phyloP scores from a whole-genome alignment of 148 eudicot genomes.

The Polygonum maritimum region DNA sequence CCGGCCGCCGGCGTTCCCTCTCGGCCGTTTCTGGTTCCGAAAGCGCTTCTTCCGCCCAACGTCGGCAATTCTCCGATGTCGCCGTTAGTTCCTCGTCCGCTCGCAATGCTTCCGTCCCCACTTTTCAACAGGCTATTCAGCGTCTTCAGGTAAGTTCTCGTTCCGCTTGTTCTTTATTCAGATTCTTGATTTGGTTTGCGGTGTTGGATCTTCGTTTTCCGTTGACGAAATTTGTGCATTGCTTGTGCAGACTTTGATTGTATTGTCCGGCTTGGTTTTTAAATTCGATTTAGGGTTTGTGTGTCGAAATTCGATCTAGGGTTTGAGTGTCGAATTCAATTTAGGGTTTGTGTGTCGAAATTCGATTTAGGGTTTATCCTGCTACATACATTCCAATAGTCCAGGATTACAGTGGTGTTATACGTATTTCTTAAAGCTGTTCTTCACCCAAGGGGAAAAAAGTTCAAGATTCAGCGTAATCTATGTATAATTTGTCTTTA shows the following conservation, averaged over 20 bases:
- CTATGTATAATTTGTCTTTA: not conserved
- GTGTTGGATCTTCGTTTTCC: not conserved
- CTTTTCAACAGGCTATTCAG: constrained; percentile 97
- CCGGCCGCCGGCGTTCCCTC: constrained; percentile 24
- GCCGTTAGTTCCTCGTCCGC: constrained; percentile 18
- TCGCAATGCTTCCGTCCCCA: constrained; percentile 33
- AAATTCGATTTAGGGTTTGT: not conserved
- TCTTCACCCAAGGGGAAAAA: not conserved
- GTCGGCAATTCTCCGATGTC: constrained; percentile 14
- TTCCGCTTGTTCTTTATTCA: not conserved
- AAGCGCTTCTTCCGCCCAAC: constrained; percentile 16
- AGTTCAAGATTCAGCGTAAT: not conserved
- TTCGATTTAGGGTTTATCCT: not conserved
- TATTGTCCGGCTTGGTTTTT: not conserved
- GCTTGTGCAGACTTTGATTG: not conserved
- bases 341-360: not conserved
- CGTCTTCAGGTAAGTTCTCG: constrained; percentile 65
- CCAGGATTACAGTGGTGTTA: not conserved
- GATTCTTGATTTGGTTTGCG: not conserved
- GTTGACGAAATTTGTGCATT: not conserved
- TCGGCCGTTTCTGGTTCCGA: constrained; percentile 14
- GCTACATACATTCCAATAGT: not conserved
- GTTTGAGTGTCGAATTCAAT: not conserved
- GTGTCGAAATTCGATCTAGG: not conserved
- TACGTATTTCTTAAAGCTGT: not conserved